Conservation (phyloP, 2,329 filamentous ascomycete genomes). For the Tolypocladium guangdongense region DNA sequence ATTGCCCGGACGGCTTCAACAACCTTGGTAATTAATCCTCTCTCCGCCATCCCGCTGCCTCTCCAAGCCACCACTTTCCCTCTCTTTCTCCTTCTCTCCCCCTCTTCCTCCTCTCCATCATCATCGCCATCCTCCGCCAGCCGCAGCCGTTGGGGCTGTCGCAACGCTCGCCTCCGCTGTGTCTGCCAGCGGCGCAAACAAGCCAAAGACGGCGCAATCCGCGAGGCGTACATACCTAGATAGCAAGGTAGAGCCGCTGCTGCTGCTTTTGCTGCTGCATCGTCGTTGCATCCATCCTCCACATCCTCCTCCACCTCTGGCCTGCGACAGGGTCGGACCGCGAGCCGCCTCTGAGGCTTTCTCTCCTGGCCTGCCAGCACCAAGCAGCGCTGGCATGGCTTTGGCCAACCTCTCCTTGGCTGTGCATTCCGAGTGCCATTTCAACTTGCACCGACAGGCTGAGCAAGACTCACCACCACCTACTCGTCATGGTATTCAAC, state of each 20-base stretch:
- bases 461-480: background rate
- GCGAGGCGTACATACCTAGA: background rate
- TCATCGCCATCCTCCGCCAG: background rate
- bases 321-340: background rate
- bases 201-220: background rate
- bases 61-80: background rate
- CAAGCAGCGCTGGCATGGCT: conserved; percentile 8
- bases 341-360: background rate
- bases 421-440: background rate
- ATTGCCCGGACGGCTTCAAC: background rate
- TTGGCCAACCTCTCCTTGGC: background rate
- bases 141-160: background rate
- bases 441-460: background rate
- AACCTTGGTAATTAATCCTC: background rate
- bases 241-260: background rate
- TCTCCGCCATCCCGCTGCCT: background rate
- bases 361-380: background rate
- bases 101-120: background rate
- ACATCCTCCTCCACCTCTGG: background rate
- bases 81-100: too few relatives aligned
- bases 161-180: background rate
- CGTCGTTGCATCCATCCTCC: background rate
- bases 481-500: conserved; percentile 3
- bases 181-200: background rate
- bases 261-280: background rate